phyloP scores from a whole-genome alignment of 192 early-diverging fungal species.

The Coemansia sp. region DNA sequence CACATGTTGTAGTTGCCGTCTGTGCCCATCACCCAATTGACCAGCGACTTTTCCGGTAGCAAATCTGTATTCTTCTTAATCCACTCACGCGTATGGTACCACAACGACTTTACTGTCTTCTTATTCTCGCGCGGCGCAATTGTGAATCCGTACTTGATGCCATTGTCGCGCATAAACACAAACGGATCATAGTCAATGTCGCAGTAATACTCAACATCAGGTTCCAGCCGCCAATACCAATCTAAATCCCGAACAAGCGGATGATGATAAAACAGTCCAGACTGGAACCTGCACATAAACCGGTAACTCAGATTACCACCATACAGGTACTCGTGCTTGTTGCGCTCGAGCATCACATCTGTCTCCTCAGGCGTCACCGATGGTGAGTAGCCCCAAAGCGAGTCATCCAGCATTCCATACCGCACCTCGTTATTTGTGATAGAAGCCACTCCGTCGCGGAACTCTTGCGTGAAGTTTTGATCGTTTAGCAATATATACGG shows the following conservation, averaged over 20 bases:
- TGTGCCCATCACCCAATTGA: conserved; percentile 57
- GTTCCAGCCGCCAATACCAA: conserved; percentile 77
- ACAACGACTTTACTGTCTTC: conserved; percentile 64
- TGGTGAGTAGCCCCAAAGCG: conserved; percentile 50
- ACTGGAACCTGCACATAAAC: conserved; percentile 73
- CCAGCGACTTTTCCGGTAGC: conserved; percentile 31
- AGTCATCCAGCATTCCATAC: conserved; percentile 38
- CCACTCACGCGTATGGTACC: conserved; percentile 58
- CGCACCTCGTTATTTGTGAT: conserved; percentile 48
- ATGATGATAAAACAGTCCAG: conserved; percentile 66
- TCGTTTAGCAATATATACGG: conserved; percentile 82
- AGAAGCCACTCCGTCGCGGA: conserved; percentile 55
- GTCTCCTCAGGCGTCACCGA: conserved; percentile 45
- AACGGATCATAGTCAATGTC: conserved; percentile 75
- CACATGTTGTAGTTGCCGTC: conserved; percentile 66
- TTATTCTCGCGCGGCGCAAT: conserved; percentile 62
- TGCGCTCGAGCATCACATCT: conserved; percentile 34
- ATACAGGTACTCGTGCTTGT: conserved; percentile 61
- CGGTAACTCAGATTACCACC: conserved; percentile 68
- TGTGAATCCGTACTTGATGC: conserved; percentile 71
- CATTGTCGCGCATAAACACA: conserved; percentile 64
- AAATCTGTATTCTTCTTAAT: conserved; percentile 49
- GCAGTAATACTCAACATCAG: conserved; percentile 69
- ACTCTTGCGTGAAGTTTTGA: conserved; percentile 67
- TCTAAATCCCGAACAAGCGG: conserved; percentile 60